Conservation (phyloP, 768 basidiomycete genomes). For the Sarcodon sp. region DNA sequence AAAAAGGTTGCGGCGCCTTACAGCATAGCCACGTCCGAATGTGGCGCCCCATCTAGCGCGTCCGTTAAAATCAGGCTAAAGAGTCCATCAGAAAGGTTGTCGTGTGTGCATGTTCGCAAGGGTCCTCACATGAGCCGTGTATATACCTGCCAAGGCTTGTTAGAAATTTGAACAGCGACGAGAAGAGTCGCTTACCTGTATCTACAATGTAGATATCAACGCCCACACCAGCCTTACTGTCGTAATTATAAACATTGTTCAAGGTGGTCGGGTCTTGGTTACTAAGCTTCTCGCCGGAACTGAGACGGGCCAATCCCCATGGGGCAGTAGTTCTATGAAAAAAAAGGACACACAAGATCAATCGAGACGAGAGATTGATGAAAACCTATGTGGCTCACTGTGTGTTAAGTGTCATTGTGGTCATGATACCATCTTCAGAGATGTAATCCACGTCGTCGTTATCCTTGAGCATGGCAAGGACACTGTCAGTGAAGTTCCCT, state of each 20-base stretch:
- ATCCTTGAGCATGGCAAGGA: slow-evolving; percentile 9
- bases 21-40: neutral
- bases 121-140: neutral
- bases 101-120: neutral
- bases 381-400: neutral
- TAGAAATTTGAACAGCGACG: neutral
- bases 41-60: neutral
- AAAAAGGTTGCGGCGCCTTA: neutral
- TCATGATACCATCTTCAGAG: slow-evolving; percentile 10
- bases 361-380: neutral
- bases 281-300: slow-evolving; percentile 4
- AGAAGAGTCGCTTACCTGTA: slow-evolving; percentile 2
- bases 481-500: slow-evolving; percentile 8
- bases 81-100: neutral
- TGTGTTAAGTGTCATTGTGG: slow-evolving; percentile 5
- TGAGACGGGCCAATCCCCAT: slow-evolving; percentile 11
- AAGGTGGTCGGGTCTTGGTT: slow-evolving; percentile 5
- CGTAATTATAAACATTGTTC: slow-evolving; percentile 14
- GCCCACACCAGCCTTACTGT: slow-evolving; percentile 17
- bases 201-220: slow-evolving; percentile 32
- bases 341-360: neutral
- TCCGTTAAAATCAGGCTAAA: neutral
- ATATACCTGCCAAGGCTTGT: neutral
- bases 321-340: slow-evolving; percentile 8
- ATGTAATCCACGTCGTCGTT: slow-evolving; percentile 11